phyloP scores from a whole-genome alignment of 345 rosid genomes.

The Citrus hindsii region DNA sequence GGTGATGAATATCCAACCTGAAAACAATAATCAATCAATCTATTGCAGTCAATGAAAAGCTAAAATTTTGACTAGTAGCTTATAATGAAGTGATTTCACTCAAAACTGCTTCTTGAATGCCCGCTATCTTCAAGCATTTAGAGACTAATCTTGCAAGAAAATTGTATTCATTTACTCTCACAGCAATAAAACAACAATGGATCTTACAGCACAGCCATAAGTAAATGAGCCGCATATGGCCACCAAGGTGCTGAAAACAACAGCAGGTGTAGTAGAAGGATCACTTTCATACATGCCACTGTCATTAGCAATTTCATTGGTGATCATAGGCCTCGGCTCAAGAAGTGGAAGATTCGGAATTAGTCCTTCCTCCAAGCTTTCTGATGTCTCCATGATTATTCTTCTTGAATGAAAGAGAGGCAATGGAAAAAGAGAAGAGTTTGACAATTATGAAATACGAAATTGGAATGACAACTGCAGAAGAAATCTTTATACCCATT shows the following conservation, averaged over 20 bases:
- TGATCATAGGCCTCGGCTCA: not conserved
- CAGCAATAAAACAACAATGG: not conserved
- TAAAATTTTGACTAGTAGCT: not conserved
- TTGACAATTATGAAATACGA: not conserved
- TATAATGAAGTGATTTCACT: not conserved
- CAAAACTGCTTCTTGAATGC: not conserved
- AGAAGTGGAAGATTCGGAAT: slow-evolving; percentile 5
- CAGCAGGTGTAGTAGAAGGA: slow-evolving; percentile 13
- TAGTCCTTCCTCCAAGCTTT: slow-evolving; percentile 15
- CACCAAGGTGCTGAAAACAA: slow-evolving; percentile 41
- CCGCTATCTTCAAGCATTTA: not conserved
- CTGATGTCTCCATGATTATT: not conserved
- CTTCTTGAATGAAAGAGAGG: not conserved
- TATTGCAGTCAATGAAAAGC: not conserved
- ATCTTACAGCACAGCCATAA: slow-evolving; percentile 42
- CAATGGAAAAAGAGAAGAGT: not conserved
- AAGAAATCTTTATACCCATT: no score
- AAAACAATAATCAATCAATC: no score
- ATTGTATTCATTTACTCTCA: no score
- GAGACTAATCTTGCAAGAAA: no score
- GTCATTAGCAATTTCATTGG: no score
- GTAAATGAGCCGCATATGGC: slow-evolving; percentile 38
- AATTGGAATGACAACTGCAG: no score
- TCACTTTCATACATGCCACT: not conserved
- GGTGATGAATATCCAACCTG: slow-evolving; percentile 87